Percentiles rank a stretch among this genome's conserved stretches.
Conservation (phyloP, 805 yeast genomes). For the Myxozyma nipponensis region DNA sequence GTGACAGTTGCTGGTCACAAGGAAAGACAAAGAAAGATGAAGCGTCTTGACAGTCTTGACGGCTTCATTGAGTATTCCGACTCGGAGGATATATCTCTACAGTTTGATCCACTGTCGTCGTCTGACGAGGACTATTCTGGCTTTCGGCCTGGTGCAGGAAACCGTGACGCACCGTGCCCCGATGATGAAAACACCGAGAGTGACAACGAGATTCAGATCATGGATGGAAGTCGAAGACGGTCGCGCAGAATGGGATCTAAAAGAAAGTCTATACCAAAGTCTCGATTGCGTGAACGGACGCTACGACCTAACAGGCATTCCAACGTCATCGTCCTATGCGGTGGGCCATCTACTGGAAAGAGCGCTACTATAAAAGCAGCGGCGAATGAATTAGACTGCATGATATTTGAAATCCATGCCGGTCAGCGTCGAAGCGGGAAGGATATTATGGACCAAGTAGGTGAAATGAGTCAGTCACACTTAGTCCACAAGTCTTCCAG, state of each 20-base stretch:
- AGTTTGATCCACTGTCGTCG: slow-evolving; percentile 17
- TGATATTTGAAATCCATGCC: slow-evolving; percentile 76
- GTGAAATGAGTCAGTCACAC: slow-evolving; percentile 81
- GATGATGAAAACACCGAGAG: slow-evolving; percentile 4
- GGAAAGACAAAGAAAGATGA: background rate
- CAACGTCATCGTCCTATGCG: slow-evolving; percentile 56
- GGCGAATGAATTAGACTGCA: slow-evolving; percentile 58
- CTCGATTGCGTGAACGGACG: slow-evolving; percentile 41
- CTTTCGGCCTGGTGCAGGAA: background rate
- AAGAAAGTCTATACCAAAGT: background rate
- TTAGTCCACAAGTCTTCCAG: slow-evolving; percentile 49
- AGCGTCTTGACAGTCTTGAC: slow-evolving; percentile 17
- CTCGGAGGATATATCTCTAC: slow-evolving; percentile 34
- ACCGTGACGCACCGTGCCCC: background rate
- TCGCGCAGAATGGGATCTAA: background rate
- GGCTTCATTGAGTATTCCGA: slow-evolving; percentile 35
- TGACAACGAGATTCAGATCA: slow-evolving; percentile 2
- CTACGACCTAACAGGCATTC: slow-evolving; percentile 19
- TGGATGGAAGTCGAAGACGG: slow-evolving; percentile 2
- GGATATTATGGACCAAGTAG: slow-evolving; percentile 59
- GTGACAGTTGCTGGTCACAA: slow-evolving; percentile 1
- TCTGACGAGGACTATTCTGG: slow-evolving; percentile 20
- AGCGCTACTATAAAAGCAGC: slow-evolving; percentile 68
- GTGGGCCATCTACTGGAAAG: slow-evolving; percentile 75
- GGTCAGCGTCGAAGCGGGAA: slow-evolving; percentile 69